Evolutionary conservation across 164 flowering plant species (phyloP), one percentile per base, ranked within the genome.

Genomic region (Nymphaea thermarum): DNA sequence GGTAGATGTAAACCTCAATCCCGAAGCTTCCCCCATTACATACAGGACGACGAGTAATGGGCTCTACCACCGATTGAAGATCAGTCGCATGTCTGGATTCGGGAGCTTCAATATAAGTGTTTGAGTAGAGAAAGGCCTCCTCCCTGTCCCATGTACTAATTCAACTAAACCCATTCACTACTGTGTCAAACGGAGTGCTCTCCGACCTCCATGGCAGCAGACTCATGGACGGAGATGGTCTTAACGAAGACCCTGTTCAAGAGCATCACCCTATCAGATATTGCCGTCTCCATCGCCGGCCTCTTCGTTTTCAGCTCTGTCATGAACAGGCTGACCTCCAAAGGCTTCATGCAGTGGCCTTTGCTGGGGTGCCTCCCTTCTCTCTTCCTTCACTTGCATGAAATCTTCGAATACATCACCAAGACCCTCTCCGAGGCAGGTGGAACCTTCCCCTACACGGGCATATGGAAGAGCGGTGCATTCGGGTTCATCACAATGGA

Each of bases 291-390:
- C 42, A 47, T 82, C 17, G 18, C 79, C 43, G 82, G 82, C 15
- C 78, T 85, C 4, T 85, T 88, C 71, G 14, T 80, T 51, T 78
- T 82, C 73, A 73, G 79, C 64, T 73, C 77, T 59, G 6, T 80
- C 2, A 65, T 72, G 43, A 79, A 85, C 36, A 78, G 70, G 67
- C 59, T 84, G 62, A 75, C 71, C 42, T 71, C 70, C 76, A 86
- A 83, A 15, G 91, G 91, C 45, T 88, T 89, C 17, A 83, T 86
- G 82, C 17, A 79, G 17, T 88, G 93, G 93, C 93, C 90, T 3
- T 77, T 88, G 17, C 5, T 88, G 44, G 90, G 93, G 2, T 81
- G 86, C 69, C 43, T 81, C 44, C 93, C 93, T 0, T 65, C 82
- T 42, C 3, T 88, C 14, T 44, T 82, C 71, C 64, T 76, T 62